Conservation (phyloP, 805 yeast genomes). For the Ogataea saltuana region DNA sequence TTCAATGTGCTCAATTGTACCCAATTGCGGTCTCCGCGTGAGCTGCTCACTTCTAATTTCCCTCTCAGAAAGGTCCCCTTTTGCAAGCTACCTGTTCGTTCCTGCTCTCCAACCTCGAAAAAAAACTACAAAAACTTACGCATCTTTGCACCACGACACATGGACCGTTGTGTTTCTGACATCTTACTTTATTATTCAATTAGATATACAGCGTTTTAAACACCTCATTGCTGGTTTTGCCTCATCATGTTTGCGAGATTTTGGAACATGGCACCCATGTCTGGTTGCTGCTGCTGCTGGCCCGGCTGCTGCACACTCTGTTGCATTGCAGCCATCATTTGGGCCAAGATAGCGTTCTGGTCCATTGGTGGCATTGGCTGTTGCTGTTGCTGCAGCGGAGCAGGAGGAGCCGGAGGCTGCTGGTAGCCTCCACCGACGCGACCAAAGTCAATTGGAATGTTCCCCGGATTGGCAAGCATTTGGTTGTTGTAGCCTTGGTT, state of each 20-base stretch:
- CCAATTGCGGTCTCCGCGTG: too few species aligned
- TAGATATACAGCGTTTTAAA: too few species aligned
- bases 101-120: too few species aligned
- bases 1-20: too few species aligned
- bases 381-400: conserved; percentile 17
- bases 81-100: too few species aligned
- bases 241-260: conserved; percentile 39
- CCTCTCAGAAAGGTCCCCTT: too few species aligned
- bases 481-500: conserved; percentile 13
- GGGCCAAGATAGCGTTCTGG: conserved; percentile 33
- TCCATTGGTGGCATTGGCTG: conserved; percentile 18
- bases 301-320: conserved; percentile 28
- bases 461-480: conserved; percentile 25
- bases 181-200: neutral
- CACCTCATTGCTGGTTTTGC: conserved; percentile 25
- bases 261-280: conserved; percentile 39
- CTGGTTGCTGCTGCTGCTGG: conserved; percentile 30
- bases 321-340: conserved; percentile 38
- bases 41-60: too few species aligned
- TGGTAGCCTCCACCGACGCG: conserved; percentile 12
- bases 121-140: too few species aligned
- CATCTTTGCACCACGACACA: too few species aligned
- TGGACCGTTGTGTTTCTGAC: neutral
- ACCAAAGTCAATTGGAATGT: conserved; percentile 27
- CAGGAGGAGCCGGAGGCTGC: conserved; percentile 15